Percentiles rank a stretch among this genome's conserved stretches.
Conservation (phyloP, 2,329 filamentous ascomycete species). For the Aspergillus fumigatus region DNA sequence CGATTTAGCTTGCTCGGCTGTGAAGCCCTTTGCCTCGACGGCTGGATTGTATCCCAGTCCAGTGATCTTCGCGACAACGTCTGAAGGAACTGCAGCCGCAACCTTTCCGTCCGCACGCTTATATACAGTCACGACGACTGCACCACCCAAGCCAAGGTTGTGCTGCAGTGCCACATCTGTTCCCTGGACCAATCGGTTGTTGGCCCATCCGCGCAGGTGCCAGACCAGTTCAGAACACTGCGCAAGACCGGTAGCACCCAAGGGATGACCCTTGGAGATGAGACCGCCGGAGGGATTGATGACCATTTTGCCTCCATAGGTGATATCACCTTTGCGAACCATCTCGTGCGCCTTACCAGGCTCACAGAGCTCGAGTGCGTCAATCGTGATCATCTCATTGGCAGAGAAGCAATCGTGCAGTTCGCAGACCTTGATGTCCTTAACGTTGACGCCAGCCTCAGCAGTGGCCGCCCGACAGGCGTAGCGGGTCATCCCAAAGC, state of each 20-base stretch:
- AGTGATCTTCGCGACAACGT: conserved; percentile 61
- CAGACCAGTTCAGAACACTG: conserved; percentile 94
- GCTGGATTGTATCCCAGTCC: conserved; percentile 88
- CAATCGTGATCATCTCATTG: conserved; percentile 88
- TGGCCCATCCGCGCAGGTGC: conserved; percentile 94
- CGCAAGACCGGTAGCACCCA: conserved; percentile 89
- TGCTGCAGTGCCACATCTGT: conserved; percentile 80
- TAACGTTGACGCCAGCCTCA: conserved; percentile 61
- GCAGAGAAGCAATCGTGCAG: conserved; percentile 96
- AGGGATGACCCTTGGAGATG: conserved; percentile 92
- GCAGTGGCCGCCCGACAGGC: conserved; percentile 66
- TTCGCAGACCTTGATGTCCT: conserved; percentile 79
- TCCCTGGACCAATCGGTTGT: conserved; percentile 68
- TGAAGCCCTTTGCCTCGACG: conserved; percentile 83
- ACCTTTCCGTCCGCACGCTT: conserved; percentile 71
- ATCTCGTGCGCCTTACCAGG: conserved; percentile 87
- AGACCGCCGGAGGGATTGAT: conserved; percentile 92
- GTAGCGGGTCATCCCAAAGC: conserved; percentile 74
- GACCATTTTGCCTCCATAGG: conserved; percentile 75
- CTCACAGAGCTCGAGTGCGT: conserved; percentile 74
- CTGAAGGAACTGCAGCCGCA: conserved; percentile 57
- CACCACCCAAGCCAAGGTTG: conserved; percentile 87
- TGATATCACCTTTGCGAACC: conserved; percentile 81
- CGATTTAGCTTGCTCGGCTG: conserved; percentile 64
- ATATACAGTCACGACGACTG: conserved; percentile 86